These are phyloP conservation scores for Picea glauca DNA, from an alignment of 75 land plant species.

Conservation along the genomic window DNA sequence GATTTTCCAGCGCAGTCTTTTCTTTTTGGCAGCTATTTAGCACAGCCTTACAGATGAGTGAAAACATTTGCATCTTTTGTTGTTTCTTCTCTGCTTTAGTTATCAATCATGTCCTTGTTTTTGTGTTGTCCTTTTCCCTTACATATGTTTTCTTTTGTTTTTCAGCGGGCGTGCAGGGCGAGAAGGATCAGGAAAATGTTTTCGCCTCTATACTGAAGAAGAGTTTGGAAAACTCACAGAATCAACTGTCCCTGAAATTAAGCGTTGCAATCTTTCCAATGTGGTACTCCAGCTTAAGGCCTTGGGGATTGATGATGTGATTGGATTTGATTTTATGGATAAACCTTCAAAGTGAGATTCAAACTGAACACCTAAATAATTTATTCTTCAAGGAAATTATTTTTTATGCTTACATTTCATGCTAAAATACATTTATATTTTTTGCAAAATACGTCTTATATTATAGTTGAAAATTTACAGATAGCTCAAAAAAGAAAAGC, in stretches of 20 bases:
- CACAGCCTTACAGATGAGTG: neutral
- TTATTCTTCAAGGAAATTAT: neutral
- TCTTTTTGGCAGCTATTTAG: neutral
- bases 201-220: slow-evolving; percentile 76
- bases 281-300: slow-evolving; percentile 96
- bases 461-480: too few relatives aligned
- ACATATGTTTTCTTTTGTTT: neutral
- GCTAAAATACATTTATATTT: neutral
- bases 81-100: neutral
- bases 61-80: neutral
- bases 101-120: neutral
- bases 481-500: too few relatives aligned
- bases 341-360: slow-evolving; percentile 72
- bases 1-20: neutral
- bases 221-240: slow-evolving; percentile 69
- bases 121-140: neutral
- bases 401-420: neutral
- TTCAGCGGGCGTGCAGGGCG: slow-evolving; percentile 98
- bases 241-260: slow-evolving; percentile 88
- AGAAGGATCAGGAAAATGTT: slow-evolving; percentile 94
- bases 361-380: neutral
- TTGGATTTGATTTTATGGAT: slow-evolving; percentile 95
- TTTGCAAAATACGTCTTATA: neutral
- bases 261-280: slow-evolving; percentile 88
- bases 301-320: slow-evolving; percentile 84